Conservation (phyloP, 129 eudicot species). For the Sambucus nigra region DNA sequence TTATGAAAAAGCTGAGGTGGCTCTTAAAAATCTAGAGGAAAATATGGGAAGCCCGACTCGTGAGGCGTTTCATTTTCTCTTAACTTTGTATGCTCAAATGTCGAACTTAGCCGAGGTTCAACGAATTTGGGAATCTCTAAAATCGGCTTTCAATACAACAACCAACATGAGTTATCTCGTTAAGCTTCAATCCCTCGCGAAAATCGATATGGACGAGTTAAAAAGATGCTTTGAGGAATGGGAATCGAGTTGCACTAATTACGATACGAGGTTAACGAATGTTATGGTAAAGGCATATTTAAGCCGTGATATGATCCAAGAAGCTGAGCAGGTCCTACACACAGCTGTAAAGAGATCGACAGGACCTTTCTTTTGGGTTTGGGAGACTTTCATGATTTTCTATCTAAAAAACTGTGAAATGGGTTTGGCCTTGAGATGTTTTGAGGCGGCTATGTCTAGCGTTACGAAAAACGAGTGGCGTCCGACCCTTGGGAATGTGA, state of each 20-base stretch:
- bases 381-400: slow-evolving; percentile 27
- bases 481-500: slow-evolving; percentile 19
- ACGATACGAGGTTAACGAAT: slow-evolving; percentile 45
- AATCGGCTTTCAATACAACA: slow-evolving; percentile 27
- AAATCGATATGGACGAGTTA: slow-evolving; percentile 36
- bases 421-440: slow-evolving; percentile 30
- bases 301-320: slow-evolving; percentile 39
- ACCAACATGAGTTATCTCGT: slow-evolving; percentile 34
- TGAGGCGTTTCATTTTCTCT: slow-evolving; percentile 42
- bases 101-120: slow-evolving; percentile 40
- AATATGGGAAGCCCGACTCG: slow-evolving; percentile 33
- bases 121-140: slow-evolving; percentile 49
- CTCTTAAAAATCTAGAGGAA: slow-evolving; percentile 46
- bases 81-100: slow-evolving; percentile 43
- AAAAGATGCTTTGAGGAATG: slow-evolving; percentile 57
- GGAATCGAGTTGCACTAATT: slow-evolving; percentile 40
- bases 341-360: slow-evolving; percentile 29
- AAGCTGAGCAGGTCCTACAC: slow-evolving; percentile 45
- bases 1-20: slow-evolving; percentile 48
- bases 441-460: slow-evolving; percentile 41
- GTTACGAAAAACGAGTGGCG: slow-evolving; percentile 25
- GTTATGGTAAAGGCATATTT: slow-evolving; percentile 32
- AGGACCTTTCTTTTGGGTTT: slow-evolving; percentile 23
- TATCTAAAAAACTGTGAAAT: slow-evolving; percentile 23
- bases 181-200: slow-evolving; percentile 58